Conservation (phyloP, 2,329 filamentous ascomycete species). For the Neofusicoccum sp. region DNA sequence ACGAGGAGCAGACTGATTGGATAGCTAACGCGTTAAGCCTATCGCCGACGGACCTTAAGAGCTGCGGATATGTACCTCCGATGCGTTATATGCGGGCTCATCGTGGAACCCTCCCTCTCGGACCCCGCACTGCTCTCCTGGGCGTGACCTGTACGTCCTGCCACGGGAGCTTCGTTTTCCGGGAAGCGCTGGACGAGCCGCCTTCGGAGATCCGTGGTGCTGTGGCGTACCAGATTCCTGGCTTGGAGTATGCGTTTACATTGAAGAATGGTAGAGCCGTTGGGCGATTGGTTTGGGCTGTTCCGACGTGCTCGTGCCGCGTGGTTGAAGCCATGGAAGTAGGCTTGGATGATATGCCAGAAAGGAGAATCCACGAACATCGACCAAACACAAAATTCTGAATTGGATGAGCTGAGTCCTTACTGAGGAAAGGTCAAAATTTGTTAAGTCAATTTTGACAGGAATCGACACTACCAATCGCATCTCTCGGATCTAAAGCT, state of each 20-base stretch:
- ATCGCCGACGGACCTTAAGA: not conserved
- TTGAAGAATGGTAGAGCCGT: not conserved
- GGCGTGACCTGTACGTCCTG: not conserved
- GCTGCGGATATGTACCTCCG: not conserved
- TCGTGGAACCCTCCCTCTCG: not conserved
- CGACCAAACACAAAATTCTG: not conserved
- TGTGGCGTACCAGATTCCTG: not conserved
- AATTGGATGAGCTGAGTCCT: no score
- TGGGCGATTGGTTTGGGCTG: constrained; percentile 1
- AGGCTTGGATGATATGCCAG: not conserved
- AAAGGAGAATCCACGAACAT: not conserved
- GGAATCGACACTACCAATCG: no score
- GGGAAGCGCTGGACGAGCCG: not conserved
- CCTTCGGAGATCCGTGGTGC: not conserved
- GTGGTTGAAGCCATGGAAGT: not conserved
- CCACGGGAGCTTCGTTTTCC: not conserved
- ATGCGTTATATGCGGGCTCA: not conserved
- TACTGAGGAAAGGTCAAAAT: no score
- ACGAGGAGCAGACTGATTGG: not conserved
- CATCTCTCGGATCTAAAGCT: no score
- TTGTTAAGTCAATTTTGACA: no score
- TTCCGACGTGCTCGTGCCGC: not conserved
- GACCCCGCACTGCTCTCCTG: not conserved
- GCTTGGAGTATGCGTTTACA: not conserved
- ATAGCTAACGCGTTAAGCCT: not conserved